These are phyloP conservation scores for Chaetomium tenue DNA, from an alignment of 495 filamentous ascomycete species.

Conservation along the genomic window DNA sequence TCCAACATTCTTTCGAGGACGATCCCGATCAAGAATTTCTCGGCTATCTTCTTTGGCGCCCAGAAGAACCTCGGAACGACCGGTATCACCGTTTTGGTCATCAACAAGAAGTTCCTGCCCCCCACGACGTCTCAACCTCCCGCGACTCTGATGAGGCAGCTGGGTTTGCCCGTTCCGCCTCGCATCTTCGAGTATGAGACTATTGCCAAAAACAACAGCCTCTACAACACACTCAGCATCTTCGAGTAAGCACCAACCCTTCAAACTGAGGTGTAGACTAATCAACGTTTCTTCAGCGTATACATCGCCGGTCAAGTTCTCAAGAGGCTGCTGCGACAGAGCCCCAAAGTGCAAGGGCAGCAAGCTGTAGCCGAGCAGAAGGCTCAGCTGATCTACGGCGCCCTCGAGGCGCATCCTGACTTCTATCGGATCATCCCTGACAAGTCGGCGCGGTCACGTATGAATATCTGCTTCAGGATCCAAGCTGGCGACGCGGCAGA, in stretches of 20 bases:
- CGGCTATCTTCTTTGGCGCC: conserved; percentile 74
- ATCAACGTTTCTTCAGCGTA: too few species aligned
- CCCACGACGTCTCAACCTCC: conserved; percentile 57
- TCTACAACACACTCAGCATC: conserved; percentile 94
- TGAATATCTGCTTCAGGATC: conserved; percentile 91
- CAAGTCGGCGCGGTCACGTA: conserved; percentile 70
- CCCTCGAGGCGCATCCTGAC: conserved; percentile 66
- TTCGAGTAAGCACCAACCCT: conserved; percentile 76
- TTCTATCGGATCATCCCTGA: conserved; percentile 72
- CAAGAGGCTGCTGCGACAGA: conserved; percentile 59
- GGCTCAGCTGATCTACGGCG: conserved; percentile 71
- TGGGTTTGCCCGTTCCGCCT: conserved; percentile 74
- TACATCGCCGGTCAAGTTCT: conserved; percentile 87
- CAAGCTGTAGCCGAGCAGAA: conserved; percentile 69
- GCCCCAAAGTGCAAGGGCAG: conserved; percentile 66
- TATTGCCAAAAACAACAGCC: conserved; percentile 79
- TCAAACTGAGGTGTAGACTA: too few species aligned
- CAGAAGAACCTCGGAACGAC: conserved; percentile 90
- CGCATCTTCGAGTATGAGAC: conserved; percentile 77
- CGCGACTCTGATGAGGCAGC: conserved; percentile 63
- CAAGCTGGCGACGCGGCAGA: conserved; percentile 57
- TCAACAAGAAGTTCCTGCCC: conserved; percentile 77
- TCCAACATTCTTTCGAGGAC: conserved; percentile 68
- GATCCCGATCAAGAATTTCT: conserved; percentile 70
- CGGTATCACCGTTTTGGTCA: conserved; percentile 79